These are phyloP conservation scores for Spergularia bocconei DNA, from an alignment of 148 eudicot species.

Conservation along the genomic window DNA sequence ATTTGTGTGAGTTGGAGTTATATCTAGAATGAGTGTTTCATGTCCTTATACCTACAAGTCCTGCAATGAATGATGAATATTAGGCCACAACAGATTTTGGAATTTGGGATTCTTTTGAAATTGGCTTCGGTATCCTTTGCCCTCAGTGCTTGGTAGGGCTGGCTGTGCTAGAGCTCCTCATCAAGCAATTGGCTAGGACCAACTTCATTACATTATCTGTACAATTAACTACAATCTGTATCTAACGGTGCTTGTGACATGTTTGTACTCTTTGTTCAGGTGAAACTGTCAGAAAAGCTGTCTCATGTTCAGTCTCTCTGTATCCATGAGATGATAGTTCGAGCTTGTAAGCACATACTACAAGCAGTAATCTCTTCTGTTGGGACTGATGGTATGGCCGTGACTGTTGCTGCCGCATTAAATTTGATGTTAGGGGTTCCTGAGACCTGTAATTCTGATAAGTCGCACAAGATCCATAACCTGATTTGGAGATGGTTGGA, in stretches of 20 bases:
- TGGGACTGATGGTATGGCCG: constrained; percentile 63
- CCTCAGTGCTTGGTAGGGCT: neutral
- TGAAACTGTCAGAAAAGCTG: constrained; percentile 89
- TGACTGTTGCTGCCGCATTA: constrained; percentile 69
- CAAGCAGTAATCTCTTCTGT: constrained; percentile 94
- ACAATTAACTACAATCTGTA: neutral
- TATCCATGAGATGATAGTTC: constrained; percentile 98
- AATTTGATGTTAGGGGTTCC: constrained; percentile 88
- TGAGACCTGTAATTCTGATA: constrained; percentile 38
- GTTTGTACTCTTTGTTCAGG: constrained; percentile 47
- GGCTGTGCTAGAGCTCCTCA: neutral
- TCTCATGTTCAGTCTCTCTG: constrained; percentile 99
- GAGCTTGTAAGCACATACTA: constrained; percentile 95
- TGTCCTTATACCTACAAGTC: neutral
- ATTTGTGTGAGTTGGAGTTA: neutral
- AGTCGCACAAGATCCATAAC: constrained; percentile 46
- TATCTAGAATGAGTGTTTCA: neutral
- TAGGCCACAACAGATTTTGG: no score
- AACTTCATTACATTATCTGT: neutral
- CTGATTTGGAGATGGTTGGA: constrained; percentile 84
- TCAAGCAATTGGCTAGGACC: neutral
- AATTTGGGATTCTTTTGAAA: neutral
- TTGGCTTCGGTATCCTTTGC: neutral
- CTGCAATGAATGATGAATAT: neutral
- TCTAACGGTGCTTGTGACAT: constrained; percentile 1